Conservation (phyloP, 208 protist species). For the Acanthamoeba triangularis region DNA sequence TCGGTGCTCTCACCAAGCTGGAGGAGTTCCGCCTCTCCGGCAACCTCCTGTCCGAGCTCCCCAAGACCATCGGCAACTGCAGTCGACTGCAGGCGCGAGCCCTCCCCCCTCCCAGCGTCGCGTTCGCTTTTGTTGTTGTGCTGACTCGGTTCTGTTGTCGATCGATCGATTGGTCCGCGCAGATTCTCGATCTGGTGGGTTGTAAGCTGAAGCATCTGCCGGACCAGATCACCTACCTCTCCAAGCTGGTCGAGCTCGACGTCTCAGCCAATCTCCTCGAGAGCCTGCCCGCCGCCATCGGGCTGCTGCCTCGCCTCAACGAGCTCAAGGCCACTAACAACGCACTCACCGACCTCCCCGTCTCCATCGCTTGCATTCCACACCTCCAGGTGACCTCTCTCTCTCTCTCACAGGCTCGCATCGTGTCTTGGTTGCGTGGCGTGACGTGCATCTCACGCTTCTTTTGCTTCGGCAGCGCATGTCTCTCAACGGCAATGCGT, state of each 20-base stretch:
- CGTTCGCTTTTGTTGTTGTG: no score
- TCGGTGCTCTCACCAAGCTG: neutral
- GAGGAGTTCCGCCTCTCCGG: neutral
- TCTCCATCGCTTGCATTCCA: conserved; percentile 1
- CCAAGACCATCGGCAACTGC: neutral
- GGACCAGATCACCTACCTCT: neutral
- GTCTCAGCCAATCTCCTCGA: neutral
- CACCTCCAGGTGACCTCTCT: neutral
- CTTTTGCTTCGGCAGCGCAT: neutral
- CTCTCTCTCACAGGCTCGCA: no score
- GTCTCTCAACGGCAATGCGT: conserved; percentile 18
- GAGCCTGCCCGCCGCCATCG: neutral
- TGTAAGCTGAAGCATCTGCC: neutral
- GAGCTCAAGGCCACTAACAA: conserved; percentile 32
- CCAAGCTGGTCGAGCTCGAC: conserved; percentile 16
- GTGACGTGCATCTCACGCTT: no score
- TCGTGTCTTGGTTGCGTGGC: no score
- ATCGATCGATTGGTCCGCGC: neutral
- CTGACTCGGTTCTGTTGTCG: no score
- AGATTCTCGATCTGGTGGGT: neutral
- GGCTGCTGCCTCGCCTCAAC: neutral
- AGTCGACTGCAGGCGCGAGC: neutral
- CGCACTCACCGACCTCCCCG: neutral
- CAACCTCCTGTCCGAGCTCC: neutral
- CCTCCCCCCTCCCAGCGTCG: neutral